These are phyloP conservation scores for Penicillium waksmanii DNA, from an alignment of 495 filamentous ascomycete genomes.

Conservation along the genomic window DNA sequence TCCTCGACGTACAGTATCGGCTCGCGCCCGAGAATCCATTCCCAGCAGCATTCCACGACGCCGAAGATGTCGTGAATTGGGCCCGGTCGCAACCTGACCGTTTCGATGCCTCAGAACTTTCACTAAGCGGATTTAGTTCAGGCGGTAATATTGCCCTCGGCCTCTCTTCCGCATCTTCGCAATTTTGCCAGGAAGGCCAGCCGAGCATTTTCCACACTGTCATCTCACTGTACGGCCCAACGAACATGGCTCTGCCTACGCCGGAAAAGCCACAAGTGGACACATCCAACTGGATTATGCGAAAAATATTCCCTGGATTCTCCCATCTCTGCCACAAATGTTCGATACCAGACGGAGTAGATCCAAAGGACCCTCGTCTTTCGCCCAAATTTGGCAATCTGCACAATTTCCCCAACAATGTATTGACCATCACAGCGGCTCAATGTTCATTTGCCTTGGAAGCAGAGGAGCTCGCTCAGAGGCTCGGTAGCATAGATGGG, in stretches of 20 bases:
- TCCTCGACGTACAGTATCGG: conserved; percentile 68
- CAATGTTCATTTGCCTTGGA: conserved; percentile 45
- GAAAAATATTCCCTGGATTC: conserved; percentile 27
- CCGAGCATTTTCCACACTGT: conserved; percentile 34
- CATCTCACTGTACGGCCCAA: conserved; percentile 45
- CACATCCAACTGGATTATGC: conserved; percentile 32
- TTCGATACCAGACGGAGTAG: conserved; percentile 23
- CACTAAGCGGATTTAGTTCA: conserved; percentile 51
- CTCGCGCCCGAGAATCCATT: conserved; percentile 78
- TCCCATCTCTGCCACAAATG: conserved; percentile 39
- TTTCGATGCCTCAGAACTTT: conserved; percentile 39
- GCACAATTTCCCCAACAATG: conserved; percentile 38
- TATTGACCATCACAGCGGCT: conserved; percentile 47
- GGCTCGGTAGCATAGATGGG: conserved; percentile 30
- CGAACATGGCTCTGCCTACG: conserved; percentile 36
- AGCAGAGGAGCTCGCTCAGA: conserved; percentile 46
- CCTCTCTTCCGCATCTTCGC: conserved; percentile 32
- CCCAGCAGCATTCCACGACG: conserved; percentile 75
- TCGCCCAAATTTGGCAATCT: conserved; percentile 43
- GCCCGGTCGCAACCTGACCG: conserved; percentile 34
- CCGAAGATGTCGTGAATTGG: conserved; percentile 48
- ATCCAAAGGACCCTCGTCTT: conserved; percentile 41
- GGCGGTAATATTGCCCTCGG: conserved; percentile 48
- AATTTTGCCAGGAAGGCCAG: conserved; percentile 19
- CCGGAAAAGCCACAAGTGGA: conserved; percentile 31